phyloP scores from a whole-genome alignment of 805 yeast genomes.

The Metschnikowia noctiluminum region DNA sequence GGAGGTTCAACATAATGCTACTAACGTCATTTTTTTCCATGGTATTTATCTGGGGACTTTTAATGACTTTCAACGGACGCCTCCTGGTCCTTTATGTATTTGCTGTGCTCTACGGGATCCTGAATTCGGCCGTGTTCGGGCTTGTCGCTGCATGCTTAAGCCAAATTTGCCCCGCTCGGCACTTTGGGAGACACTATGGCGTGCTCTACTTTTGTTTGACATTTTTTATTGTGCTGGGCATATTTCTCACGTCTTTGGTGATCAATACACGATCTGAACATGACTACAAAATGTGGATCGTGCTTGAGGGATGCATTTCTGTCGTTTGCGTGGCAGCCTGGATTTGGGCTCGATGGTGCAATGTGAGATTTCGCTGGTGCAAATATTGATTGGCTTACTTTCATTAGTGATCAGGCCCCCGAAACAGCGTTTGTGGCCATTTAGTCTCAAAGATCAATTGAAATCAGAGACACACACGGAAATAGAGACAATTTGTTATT shows the following conservation, averaged over 20 bases:
- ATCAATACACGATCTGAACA: conserved; percentile 10
- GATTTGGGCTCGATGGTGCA: conserved; percentile 16
- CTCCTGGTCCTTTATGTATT: conserved; percentile 45
- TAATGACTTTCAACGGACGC: conserved; percentile 27
- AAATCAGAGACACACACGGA: too few relatives aligned
- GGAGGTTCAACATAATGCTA: conserved; percentile 51
- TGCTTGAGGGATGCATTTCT: conserved; percentile 12
- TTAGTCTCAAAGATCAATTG: too few relatives aligned
- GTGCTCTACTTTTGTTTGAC: conserved; percentile 44
- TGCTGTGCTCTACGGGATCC: conserved; percentile 54
- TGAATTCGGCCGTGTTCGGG: conserved; percentile 61
- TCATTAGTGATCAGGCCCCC: not conserved
- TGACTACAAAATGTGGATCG: conserved; percentile 13
- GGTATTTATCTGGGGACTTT: conserved; percentile 27
- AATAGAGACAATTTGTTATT: too few relatives aligned
- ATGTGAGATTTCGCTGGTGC: conserved; percentile 12
- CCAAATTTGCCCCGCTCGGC: conserved; percentile 54
- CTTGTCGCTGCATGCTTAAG: conserved; percentile 67
- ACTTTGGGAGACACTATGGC: conserved; percentile 71
- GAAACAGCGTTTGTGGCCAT: too few relatives aligned
- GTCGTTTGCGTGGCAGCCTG: conserved; percentile 10
- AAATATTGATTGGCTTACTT: conserved; percentile 3
- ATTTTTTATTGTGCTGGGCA: conserved; percentile 11
- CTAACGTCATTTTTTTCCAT: conserved; percentile 30
- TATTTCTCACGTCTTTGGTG: conserved; percentile 12